A percentile compares a stretch with the other conserved stretches of the same genome.
These are phyloP conservation scores for Aspergillus pseudonomiae DNA, from an alignment of 2,329 filamentous ascomycete species.

Conservation along the genomic window DNA sequence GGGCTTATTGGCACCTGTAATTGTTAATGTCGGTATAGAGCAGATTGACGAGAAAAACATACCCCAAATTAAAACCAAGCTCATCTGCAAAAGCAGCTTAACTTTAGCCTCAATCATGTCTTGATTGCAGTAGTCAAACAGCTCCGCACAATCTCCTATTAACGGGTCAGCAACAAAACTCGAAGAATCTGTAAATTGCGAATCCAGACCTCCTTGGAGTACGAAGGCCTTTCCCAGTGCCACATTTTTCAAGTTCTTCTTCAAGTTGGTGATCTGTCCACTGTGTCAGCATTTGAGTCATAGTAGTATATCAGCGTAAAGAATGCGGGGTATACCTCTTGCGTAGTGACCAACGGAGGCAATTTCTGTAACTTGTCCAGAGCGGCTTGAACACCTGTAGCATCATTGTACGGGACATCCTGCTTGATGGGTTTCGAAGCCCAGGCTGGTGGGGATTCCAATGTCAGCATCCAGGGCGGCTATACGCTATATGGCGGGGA, in stretches of 20 bases:
- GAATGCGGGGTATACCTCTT: constrained; percentile 35
- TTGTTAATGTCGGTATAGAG: not conserved
- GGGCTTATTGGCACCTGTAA: constrained; percentile 63
- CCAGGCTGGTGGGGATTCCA: constrained; percentile 20
- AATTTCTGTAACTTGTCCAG: constrained; percentile 47
- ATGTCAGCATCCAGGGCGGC: not conserved
- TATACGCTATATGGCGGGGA: not conserved
- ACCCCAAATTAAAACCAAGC: constrained; percentile 88
- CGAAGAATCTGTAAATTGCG: not conserved
- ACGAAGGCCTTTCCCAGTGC: constrained; percentile 90
- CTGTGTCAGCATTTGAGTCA: not conserved
- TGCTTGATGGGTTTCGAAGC: constrained; percentile 29
- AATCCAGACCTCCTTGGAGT: constrained; percentile 74
- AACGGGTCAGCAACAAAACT: not conserved
- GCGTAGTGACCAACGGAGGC: constrained; percentile 52
- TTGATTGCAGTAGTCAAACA: constrained; percentile 94
- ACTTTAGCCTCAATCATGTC: constrained; percentile 92
- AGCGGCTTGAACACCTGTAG: constrained; percentile 41
- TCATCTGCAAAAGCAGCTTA: constrained; percentile 96
- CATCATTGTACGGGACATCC: constrained; percentile 46
- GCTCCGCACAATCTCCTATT: constrained; percentile 80
- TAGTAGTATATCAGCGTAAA: not conserved
- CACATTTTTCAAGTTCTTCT: constrained; percentile 78
- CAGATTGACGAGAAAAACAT: constrained; percentile 33
- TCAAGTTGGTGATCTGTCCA: constrained; percentile 70